phyloP scores from a whole-genome alignment of 2,329 filamentous ascomycete genomes.

The Fusarium anguioides region DNA sequence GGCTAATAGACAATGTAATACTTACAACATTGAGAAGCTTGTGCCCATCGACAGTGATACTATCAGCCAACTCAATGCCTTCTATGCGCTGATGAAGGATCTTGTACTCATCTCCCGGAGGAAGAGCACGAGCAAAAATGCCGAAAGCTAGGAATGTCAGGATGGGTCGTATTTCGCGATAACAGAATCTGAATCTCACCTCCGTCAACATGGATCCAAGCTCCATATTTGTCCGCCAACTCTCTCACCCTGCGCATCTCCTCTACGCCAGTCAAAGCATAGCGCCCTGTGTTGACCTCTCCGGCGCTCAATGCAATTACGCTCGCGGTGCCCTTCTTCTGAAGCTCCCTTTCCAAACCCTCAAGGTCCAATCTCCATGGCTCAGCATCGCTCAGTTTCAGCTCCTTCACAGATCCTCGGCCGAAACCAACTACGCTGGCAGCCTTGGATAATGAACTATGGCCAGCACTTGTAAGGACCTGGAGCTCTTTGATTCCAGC shows the following conservation, averaged over 20 bases:
- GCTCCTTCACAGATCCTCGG: slow-evolving; percentile 71
- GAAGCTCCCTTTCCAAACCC: slow-evolving; percentile 70
- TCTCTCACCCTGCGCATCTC: slow-evolving; percentile 73
- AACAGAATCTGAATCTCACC: slow-evolving; percentile 52
- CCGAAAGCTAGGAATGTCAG: slow-evolving; percentile 74
- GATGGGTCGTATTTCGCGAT: neutral
- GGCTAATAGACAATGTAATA: slow-evolving; percentile 33
- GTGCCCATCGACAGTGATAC: slow-evolving; percentile 87
- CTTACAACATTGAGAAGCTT: slow-evolving; percentile 89
- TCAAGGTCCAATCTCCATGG: slow-evolving; percentile 78
- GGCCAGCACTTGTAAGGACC: slow-evolving; percentile 82
- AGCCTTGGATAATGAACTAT: slow-evolving; percentile 87
- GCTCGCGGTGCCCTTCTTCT: slow-evolving; percentile 65
- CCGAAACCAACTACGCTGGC: slow-evolving; percentile 86
- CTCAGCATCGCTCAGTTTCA: slow-evolving; percentile 62
- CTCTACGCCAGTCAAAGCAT: slow-evolving; percentile 68
- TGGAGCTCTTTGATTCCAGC: slow-evolving; percentile 76
- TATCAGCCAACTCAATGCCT: slow-evolving; percentile 85
- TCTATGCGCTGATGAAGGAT: slow-evolving; percentile 61
- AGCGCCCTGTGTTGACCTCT: slow-evolving; percentile 91
- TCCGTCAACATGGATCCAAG: slow-evolving; percentile 92
- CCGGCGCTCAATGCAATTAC: slow-evolving; percentile 86
- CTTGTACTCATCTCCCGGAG: slow-evolving; percentile 65
- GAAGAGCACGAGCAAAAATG: slow-evolving; percentile 77
- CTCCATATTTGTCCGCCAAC: slow-evolving; percentile 76